Evolutionary conservation across 2,329 filamentous ascomycete species (phyloP).

Genomic region (Byssothecium circinans): DNA sequence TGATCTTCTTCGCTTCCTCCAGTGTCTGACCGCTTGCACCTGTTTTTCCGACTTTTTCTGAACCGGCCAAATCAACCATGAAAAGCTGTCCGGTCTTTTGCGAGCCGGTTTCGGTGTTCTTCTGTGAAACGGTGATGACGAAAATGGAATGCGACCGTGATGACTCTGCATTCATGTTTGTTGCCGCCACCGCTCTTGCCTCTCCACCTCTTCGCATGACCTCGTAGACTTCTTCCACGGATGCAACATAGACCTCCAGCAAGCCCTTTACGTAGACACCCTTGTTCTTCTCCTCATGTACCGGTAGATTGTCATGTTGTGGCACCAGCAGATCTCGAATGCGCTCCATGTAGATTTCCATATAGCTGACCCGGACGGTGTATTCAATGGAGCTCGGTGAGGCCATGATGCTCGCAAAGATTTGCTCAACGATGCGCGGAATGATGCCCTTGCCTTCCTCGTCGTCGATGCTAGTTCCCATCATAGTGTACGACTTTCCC

Average conservation of each 20-base stretch:
- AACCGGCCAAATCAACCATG: slow-evolving; percentile 96
- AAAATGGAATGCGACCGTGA: slow-evolving; percentile 98
- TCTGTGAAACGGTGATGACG: slow-evolving; percentile 94
- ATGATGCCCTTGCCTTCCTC: slow-evolving; percentile 88
- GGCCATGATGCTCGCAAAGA: slow-evolving; percentile 90
- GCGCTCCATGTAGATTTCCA: slow-evolving; percentile 99
- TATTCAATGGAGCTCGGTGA: slow-evolving; percentile 95
- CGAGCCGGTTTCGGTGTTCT: slow-evolving; percentile 94
- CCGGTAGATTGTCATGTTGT: slow-evolving; percentile 91
- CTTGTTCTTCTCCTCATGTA: slow-evolving; percentile 96
- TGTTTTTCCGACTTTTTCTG: slow-evolving; percentile 98
- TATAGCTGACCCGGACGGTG: slow-evolving; percentile 97
- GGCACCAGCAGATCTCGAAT: slow-evolving; percentile 92
- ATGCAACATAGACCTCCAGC: slow-evolving; percentile 92
- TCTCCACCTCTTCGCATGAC: slow-evolving; percentile 92
- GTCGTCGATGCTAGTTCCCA: slow-evolving; percentile 93
- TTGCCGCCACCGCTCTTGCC: slow-evolving; percentile 88
- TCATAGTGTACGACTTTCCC: slow-evolving; percentile 99
- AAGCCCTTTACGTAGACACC: slow-evolving; percentile 97
- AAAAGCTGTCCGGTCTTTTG: slow-evolving; percentile 96
- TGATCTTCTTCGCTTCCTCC: slow-evolving; percentile 99
- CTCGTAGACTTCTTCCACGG: slow-evolving; percentile 93
- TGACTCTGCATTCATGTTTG: slow-evolving; percentile 99
- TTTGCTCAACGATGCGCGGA: slow-evolving; percentile 94
- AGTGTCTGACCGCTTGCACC: slow-evolving; percentile 95